Percentiles rank a stretch among this genome's conserved stretches.
These are phyloP conservation scores for Argentina anserina DNA, from an alignment of 306 rosid species.

Conservation along the genomic window DNA sequence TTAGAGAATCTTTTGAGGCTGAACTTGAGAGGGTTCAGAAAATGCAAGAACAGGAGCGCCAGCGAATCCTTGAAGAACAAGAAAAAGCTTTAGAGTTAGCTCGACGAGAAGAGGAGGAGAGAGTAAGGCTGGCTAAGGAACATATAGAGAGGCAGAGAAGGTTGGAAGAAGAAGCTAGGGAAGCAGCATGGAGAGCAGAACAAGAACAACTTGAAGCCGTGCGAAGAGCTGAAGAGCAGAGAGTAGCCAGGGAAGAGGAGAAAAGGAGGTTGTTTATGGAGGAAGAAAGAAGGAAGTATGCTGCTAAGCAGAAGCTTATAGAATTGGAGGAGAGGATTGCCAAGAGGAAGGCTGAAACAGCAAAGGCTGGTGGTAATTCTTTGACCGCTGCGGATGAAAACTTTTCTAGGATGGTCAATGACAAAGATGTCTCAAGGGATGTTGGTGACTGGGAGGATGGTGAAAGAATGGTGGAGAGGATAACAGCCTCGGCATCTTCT, in stretches of 20 bases:
- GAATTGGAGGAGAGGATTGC: slow-evolving; percentile 94
- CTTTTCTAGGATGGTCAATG: slow-evolving; percentile 35
- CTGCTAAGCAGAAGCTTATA: slow-evolving; percentile 86
- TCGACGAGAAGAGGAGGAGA: slow-evolving; percentile 91
- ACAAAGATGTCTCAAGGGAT: slow-evolving; percentile 60
- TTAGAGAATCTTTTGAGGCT: slow-evolving; percentile 95
- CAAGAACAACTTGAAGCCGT: slow-evolving; percentile 69
- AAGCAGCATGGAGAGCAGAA: slow-evolving; percentile 91
- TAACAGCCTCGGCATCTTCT: slow-evolving; percentile 74
- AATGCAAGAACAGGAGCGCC: slow-evolving; percentile 93
- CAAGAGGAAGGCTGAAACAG: slow-evolving; percentile 63
- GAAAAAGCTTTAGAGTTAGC: slow-evolving; percentile 76
- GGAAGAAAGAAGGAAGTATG: slow-evolving; percentile 92
- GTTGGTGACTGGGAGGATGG: slow-evolving; percentile 88
- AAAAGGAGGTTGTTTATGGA: slow-evolving; percentile 62
- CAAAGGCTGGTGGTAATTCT: slow-evolving; percentile 40
- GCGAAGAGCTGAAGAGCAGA: slow-evolving; percentile 80
- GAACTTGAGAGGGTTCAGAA: slow-evolving; percentile 99
- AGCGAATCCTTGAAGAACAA: slow-evolving; percentile 69
- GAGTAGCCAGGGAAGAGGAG: slow-evolving; percentile 79
- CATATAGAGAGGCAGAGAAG: slow-evolving; percentile 83
- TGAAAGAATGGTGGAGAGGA: slow-evolving; percentile 88
- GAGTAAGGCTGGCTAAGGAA: slow-evolving; percentile 59
- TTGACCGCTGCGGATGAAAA: slow-evolving; percentile 47
- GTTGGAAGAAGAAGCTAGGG: slow-evolving; percentile 89